Evolutionary conservation across 257 asterid genomes (phyloP).

Genomic region (Orobanche coerulescens): DNA sequence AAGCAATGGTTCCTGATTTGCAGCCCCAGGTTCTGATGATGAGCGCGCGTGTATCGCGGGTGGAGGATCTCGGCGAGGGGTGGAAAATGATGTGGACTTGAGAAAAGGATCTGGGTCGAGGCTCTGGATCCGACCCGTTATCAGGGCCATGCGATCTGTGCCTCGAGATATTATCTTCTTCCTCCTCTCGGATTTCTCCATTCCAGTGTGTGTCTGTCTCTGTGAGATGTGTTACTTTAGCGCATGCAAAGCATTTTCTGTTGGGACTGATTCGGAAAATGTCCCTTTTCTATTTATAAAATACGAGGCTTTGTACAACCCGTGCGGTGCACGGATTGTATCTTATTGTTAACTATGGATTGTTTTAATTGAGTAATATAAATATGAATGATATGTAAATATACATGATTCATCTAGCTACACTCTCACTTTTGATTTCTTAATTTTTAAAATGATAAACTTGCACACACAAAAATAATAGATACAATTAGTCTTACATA

Average conservation of each 20-base stretch:
- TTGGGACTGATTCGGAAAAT: background rate
- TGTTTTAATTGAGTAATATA: no score
- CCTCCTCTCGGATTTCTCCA: slow-evolving; percentile 51
- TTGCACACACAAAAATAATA: no score
- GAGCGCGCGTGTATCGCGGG: slow-evolving; percentile 27
- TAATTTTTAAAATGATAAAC: no score
- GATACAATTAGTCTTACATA: no score
- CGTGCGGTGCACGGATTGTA: no score
- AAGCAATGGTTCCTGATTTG: slow-evolving; percentile 8
- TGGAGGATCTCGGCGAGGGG: slow-evolving; percentile 14
- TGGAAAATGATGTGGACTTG: slow-evolving; percentile 27
- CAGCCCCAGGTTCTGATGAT: slow-evolving; percentile 24
- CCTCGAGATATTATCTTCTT: slow-evolving; percentile 40
- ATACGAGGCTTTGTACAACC: no score
- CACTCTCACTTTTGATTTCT: no score
- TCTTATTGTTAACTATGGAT: no score
- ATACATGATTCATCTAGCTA: no score
- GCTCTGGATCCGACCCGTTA: slow-evolving; percentile 37
- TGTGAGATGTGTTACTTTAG: background rate
- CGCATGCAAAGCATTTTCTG: slow-evolving; percentile 1
- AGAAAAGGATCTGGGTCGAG: slow-evolving; percentile 28
- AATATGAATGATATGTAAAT: no score
- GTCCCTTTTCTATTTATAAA: no score
- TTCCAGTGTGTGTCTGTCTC: slow-evolving; percentile 12
- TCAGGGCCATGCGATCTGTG: slow-evolving; percentile 43